These are phyloP conservation scores for Candida sp. DNA, from an alignment of 1,139 yeast species.

Conservation along the genomic window DNA sequence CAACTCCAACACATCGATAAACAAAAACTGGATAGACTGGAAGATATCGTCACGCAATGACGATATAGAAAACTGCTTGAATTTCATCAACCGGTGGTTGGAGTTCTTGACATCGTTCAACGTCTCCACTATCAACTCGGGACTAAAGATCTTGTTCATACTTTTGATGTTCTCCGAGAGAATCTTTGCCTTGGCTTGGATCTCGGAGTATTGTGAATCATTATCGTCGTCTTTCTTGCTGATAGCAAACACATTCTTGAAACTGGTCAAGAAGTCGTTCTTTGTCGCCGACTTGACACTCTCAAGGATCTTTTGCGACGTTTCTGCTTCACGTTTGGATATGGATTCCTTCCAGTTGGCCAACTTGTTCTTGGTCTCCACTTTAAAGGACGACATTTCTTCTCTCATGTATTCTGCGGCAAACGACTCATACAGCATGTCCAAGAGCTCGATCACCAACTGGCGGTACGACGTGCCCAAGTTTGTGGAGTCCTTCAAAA, in stretches of 20 bases:
- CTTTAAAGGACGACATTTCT: conserved; percentile 37
- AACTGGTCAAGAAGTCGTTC: conserved; percentile 56
- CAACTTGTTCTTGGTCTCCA: conserved; percentile 28
- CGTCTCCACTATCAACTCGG: conserved; percentile 41
- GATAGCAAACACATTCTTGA: conserved; percentile 62
- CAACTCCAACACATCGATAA: conserved; percentile 64
- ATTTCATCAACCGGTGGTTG: conserved; percentile 34
- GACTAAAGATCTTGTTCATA: conserved; percentile 42
- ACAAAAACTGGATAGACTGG: conserved; percentile 57
- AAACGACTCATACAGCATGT: conserved; percentile 51
- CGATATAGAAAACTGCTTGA: conserved; percentile 37
- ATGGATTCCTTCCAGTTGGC: conserved; percentile 38
- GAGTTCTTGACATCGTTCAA: conserved; percentile 44
- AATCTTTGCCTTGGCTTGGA: conserved; percentile 49
- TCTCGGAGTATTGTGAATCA: conserved; percentile 35
- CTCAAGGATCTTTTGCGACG: conserved; percentile 40
- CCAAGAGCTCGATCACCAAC: conserved; percentile 44
- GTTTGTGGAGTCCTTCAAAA: conserved; percentile 33
- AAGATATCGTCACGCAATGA: conserved; percentile 34
- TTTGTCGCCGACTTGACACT: conserved; percentile 47
- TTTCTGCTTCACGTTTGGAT: conserved; percentile 43
- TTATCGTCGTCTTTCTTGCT: conserved; percentile 21
- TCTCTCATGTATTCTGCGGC: conserved; percentile 56
- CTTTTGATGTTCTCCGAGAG: conserved; percentile 48
- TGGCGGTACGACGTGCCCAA: conserved; percentile 36